A percentile compares a stretch with the other conserved stretches of the same genome.
Evolutionary conservation across 2,329 filamentous ascomycete genomes (phyloP).

Genomic region (Alternaria gansuensis): DNA sequence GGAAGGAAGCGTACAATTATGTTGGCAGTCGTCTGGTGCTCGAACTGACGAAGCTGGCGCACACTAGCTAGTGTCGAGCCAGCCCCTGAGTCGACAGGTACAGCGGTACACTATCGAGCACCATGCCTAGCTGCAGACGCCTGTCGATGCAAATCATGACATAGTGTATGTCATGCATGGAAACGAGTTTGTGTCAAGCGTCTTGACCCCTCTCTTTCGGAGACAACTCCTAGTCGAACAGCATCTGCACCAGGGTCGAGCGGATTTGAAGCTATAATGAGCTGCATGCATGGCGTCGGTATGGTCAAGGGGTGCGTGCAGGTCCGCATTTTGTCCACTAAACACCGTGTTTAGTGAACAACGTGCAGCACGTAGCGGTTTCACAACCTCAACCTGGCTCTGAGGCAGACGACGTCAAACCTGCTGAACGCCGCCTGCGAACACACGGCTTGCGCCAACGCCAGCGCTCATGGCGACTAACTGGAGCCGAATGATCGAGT

Average conservation of each 20-base stretch:
- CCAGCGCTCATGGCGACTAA: neutral
- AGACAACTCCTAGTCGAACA: neutral
- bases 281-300: neutral
- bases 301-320: conserved; percentile 2
- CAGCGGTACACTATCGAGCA: conserved; percentile 5
- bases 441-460: neutral
- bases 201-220: neutral
- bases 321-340: neutral
- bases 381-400: neutral
- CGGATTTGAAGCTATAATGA: neutral
- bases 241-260: neutral
- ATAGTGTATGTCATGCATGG: conserved; percentile 3
- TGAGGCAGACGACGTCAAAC: neutral
- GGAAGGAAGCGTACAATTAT: neutral
- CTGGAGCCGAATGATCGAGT: neutral
- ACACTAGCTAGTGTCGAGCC: neutral
- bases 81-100: conserved; percentile 3
- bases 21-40: neutral
- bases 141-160: neutral
- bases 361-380: neutral
- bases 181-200: neutral
- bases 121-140: conserved; percentile 2
- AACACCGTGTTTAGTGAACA: neutral
- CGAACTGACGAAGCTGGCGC: conserved; percentile 2
- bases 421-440: neutral